Percentiles rank a stretch among this genome's conserved stretches.
Evolutionary conservation across 106 monocot species (phyloP).

Genomic region (Cymbidium sinense): DNA sequence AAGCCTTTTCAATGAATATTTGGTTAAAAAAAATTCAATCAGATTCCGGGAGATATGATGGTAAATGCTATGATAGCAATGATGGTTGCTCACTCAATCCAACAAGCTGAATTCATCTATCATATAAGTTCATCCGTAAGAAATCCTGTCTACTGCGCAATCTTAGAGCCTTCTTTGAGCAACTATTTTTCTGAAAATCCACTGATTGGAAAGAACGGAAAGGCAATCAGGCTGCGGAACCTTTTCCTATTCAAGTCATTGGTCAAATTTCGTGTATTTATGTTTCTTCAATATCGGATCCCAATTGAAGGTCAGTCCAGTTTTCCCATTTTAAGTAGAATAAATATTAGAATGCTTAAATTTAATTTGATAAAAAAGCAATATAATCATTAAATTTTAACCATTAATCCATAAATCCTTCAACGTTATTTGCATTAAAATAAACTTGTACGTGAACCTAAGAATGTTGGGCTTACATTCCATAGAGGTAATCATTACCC

Average conservation of each 20-base stretch:
- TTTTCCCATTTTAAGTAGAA: background rate
- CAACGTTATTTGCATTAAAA: too few relatives aligned
- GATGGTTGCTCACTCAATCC: slow-evolving; percentile 23
- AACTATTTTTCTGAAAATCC: slow-evolving; percentile 37
- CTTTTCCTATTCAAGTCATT: slow-evolving; percentile 21
- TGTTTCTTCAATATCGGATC: slow-evolving; percentile 37
- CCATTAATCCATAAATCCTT: too few relatives aligned
- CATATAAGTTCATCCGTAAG: slow-evolving; percentile 39
- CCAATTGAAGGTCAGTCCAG: slow-evolving; percentile 37
- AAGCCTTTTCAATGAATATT: too few relatives aligned
- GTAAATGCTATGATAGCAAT: slow-evolving; percentile 63
- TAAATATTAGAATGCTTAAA: too few relatives aligned
- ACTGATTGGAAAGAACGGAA: slow-evolving; percentile 32
- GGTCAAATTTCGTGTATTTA: slow-evolving; percentile 26
- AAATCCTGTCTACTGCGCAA: slow-evolving; percentile 23
- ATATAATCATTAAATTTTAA: too few relatives aligned
- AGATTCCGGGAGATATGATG: slow-evolving; percentile 66
- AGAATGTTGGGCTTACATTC: too few relatives aligned
- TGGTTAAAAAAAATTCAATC: background rate
- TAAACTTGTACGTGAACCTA: too few relatives aligned
- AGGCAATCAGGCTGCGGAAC: background rate
- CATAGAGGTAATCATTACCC: too few relatives aligned
- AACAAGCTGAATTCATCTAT: slow-evolving; percentile 28
- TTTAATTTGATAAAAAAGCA: too few relatives aligned
- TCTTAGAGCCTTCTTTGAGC: slow-evolving; percentile 12